phyloP scores from a whole-genome alignment of 805 yeast genomes.

The Candida krabiensis region DNA sequence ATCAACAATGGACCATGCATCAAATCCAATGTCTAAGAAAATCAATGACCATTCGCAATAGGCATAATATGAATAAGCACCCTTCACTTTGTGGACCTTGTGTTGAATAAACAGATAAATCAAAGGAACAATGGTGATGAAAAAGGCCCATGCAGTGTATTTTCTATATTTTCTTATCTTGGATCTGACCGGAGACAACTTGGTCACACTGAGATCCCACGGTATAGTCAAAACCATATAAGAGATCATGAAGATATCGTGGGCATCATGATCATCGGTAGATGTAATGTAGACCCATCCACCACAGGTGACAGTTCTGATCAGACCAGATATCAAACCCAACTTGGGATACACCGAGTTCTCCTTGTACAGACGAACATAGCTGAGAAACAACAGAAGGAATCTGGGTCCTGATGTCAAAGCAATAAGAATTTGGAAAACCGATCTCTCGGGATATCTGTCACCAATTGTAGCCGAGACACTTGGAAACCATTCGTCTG shows the following conservation, averaged over 20 bases:
- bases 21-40: conserved; percentile 80
- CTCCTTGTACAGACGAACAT: conserved; percentile 44
- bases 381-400: conserved; percentile 53
- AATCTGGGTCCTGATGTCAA: conserved; percentile 93
- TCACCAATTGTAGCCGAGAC: conserved; percentile 98
- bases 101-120: conserved; percentile 90
- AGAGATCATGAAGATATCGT: conserved; percentile 91
- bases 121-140: conserved; percentile 74
- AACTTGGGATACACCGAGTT: conserved; percentile 39
- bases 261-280: conserved; percentile 95
- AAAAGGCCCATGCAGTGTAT: conserved; percentile 59
- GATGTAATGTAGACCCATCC: conserved; percentile 98
- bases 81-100: conserved; percentile 80
- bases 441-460: conserved; percentile 90
- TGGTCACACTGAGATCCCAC: conserved; percentile 72
- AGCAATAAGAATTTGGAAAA: conserved; percentile 90
- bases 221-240: conserved; percentile 89
- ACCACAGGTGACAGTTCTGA: conserved; percentile 95
- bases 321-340: conserved; percentile 61
- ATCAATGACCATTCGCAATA: conserved; percentile 93
- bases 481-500: conserved; percentile 98
- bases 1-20: conserved; percentile 73
- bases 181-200: conserved; percentile 46
- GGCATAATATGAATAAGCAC: conserved; percentile 95
- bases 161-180: conserved; percentile 50